Evolutionary conservation across 225 moss, liverwort and hornwort genomes (phyloP).

Genomic region (Sphagnum tenellum): DNA sequence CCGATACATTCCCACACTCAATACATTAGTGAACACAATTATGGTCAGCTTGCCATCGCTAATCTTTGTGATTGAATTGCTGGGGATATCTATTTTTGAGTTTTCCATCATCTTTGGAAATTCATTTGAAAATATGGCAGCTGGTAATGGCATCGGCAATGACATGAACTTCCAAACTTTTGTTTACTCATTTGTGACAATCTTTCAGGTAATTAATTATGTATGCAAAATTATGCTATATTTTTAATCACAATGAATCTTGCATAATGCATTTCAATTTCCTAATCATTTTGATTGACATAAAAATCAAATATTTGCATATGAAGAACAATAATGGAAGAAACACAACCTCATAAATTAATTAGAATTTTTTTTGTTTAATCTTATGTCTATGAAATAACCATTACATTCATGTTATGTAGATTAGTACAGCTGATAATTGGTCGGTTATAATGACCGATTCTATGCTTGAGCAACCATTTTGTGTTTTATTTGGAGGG

Average conservation of each 20-base stretch:
- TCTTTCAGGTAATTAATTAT: slow-evolving; percentile 28
- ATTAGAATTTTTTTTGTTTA: neutral
- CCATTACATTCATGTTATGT: neutral
- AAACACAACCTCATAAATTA: neutral
- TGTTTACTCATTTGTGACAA: slow-evolving; percentile 31
- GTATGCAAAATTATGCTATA: neutral
- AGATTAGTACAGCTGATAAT: slow-evolving; percentile 89
- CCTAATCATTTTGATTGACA: no score
- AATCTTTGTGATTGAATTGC: slow-evolving; percentile 54
- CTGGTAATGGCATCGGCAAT: slow-evolving; percentile 22
- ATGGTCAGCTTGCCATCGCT: slow-evolving; percentile 67
- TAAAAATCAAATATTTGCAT: neutral
- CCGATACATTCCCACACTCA: slow-evolving; percentile 48
- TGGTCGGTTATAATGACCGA: slow-evolving; percentile 86
- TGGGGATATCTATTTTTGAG: slow-evolving; percentile 52
- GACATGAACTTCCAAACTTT: slow-evolving; percentile 31
- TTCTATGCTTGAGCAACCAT: slow-evolving; percentile 35
- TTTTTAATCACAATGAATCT: no score
- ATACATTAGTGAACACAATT: slow-evolving; percentile 42
- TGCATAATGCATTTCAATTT: no score
- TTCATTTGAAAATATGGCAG: neutral
- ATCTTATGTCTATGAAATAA: neutral
- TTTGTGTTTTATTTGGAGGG: slow-evolving; percentile 24
- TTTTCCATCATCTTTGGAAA: slow-evolving; percentile 35
- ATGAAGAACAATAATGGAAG: neutral